Percentiles rank a stretch among this genome's conserved stretches.
These are phyloP conservation scores for Hypoxylon perforatum DNA, from an alignment of 495 filamentous ascomycete genomes.

Conservation along the genomic window DNA sequence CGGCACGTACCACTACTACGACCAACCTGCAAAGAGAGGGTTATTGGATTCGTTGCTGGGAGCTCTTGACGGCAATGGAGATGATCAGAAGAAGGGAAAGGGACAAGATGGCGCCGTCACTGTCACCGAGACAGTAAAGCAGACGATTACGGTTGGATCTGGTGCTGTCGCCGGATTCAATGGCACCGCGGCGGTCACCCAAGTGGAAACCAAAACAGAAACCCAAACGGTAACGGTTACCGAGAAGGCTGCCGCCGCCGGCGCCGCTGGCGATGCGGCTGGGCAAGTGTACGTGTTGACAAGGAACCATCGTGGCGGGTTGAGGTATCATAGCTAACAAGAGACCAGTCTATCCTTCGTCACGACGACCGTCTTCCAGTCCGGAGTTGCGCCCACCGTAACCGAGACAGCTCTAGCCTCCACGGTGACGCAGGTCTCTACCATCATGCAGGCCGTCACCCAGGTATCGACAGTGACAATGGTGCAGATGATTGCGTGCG, in stretches of 20 bases:
- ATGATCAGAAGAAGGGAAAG: conserved; percentile 15
- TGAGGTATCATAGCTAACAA: conserved; percentile 1
- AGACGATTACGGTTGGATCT: conserved; percentile 43
- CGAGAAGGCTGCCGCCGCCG: conserved; percentile 14
- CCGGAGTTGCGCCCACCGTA: conserved; percentile 48
- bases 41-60: conserved; percentile 39
- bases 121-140: conserved; percentile 54
- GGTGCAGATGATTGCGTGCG: conserved; percentile 44
- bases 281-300: conserved; percentile 22
- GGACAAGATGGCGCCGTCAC: conserved; percentile 39
- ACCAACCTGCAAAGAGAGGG: conserved; percentile 39
- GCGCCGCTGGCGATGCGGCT: conserved; percentile 13
- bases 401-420: conserved; percentile 55
- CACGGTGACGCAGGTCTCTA: conserved; percentile 43
- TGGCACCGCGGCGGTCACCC: conserved; percentile 36
- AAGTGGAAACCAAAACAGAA: too few species aligned
- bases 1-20: conserved; percentile 47
- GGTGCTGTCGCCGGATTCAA: conserved; percentile 37
- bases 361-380: conserved; percentile 51
- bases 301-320: background rate
- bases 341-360: conserved; percentile 45
- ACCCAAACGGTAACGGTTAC: conserved; percentile 50
- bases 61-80: conserved; percentile 31
- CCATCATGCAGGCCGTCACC: conserved; percentile 33
- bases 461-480: conserved; percentile 42